These are phyloP conservation scores for Cocos nucifera DNA, from an alignment of 176 grass and related monocot genomes.

Conservation along the genomic window DNA sequence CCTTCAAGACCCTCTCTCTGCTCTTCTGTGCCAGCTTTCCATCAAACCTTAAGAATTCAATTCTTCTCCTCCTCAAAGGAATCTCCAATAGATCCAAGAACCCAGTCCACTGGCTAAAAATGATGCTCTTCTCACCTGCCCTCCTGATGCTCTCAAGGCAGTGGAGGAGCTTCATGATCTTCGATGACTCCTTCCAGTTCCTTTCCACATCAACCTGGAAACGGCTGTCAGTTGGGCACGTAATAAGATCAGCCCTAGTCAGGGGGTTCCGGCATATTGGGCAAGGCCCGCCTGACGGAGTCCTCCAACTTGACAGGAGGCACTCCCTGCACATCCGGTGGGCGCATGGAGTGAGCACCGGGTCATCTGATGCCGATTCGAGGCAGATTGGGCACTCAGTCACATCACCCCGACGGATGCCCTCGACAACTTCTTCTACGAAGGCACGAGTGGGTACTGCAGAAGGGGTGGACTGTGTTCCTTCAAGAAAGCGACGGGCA, in stretches of 20 bases:
- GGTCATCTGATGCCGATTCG: conserved; percentile 82
- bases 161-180: conserved; percentile 52
- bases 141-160: conserved; percentile 35
- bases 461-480: conserved; percentile 1
- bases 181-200: conserved; percentile 89
- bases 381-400: conserved; percentile 84
- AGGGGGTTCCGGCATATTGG: conserved; percentile 55
- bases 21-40: conserved; percentile 66
- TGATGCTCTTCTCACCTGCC: conserved; percentile 77
- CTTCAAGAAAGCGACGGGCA: conserved; percentile 56
- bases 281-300: conserved; percentile 40
- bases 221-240: conserved; percentile 41
- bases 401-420: conserved; percentile 50
- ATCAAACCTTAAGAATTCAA: conserved; percentile 75
- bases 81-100: conserved; percentile 86
- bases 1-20: conserved; percentile 56
- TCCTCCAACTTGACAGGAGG: conserved; percentile 63
- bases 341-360: conserved; percentile 65
- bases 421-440: conserved; percentile 74
- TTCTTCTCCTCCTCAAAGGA: conserved; percentile 39
- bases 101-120: conserved; percentile 90
- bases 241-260: conserved; percentile 50
- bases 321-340: conserved; percentile 78
- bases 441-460: conserved; percentile 40
- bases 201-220: conserved; percentile 57